Percentiles rank a stretch among this genome's conserved stretches.
Conservation (phyloP, 495 filamentous ascomycete genomes). For the Bacidia rubella region DNA sequence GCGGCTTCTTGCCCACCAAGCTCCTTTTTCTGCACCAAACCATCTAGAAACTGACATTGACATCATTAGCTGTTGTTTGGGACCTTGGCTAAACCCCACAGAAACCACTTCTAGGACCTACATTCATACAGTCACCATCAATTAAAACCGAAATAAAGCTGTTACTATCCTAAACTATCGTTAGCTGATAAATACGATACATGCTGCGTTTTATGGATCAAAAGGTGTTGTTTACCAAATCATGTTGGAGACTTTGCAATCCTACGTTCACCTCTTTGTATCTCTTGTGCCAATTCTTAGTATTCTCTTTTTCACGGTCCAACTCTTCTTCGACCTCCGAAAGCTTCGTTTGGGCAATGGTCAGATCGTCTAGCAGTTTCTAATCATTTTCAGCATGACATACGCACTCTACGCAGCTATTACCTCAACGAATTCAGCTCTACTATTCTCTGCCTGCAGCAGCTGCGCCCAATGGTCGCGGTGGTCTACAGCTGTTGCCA, state of each 20-base stretch:
- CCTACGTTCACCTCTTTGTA: slow-evolving; percentile 6
- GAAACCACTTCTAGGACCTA: slow-evolving; percentile 4
- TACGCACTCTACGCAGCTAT: background rate
- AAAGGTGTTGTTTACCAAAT: no score
- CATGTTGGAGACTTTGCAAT: slow-evolving; percentile 2
- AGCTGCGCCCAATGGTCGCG: background rate
- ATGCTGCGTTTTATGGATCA: no score
- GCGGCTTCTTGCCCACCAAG: slow-evolving; percentile 20
- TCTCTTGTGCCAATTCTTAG: slow-evolving; percentile 1
- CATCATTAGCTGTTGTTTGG: background rate
- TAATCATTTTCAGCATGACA: background rate
- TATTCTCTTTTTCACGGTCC: slow-evolving; percentile 6
- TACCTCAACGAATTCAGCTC: background rate
- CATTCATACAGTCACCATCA: slow-evolving; percentile 26
- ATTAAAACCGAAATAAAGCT: slow-evolving; percentile 22
- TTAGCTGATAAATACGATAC: no score
- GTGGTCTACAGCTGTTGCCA: background rate
- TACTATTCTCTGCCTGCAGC: background rate
- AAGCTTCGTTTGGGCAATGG: background rate
- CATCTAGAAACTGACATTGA: slow-evolving; percentile 14
- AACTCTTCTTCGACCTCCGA: slow-evolving; percentile 4
- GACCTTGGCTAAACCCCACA: background rate
- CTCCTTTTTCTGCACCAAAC: slow-evolving; percentile 16
- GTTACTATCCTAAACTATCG: slow-evolving; percentile 1
- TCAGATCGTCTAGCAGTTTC: slow-evolving; percentile 5